phyloP scores from a whole-genome alignment of 176 grass and related monocot species.

The Oryza australiensis region DNA sequence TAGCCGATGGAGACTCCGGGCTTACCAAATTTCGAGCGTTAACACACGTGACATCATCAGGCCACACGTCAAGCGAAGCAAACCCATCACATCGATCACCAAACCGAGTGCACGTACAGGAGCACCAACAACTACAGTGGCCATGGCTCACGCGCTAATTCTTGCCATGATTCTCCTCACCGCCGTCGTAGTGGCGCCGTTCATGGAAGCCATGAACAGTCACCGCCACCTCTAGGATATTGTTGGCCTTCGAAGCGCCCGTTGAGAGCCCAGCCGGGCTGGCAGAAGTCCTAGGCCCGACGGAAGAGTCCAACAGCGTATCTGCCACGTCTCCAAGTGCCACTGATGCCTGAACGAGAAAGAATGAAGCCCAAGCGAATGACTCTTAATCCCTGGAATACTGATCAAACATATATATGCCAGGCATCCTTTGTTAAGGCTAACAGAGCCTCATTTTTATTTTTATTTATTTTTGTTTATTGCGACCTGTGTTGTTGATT shows the following conservation, averaged over 20 bases:
- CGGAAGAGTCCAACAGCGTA: not conserved
- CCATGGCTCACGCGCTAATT: slow-evolving; percentile 11
- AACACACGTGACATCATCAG: no score
- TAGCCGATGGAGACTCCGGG: no score
- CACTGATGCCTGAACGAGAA: not conserved
- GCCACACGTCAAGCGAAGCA: no score
- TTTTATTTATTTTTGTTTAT: not conserved
- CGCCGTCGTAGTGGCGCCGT: slow-evolving; percentile 8
- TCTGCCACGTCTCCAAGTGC: not conserved
- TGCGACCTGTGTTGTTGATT: not conserved
- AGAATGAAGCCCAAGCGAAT: not conserved
- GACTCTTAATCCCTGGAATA: not conserved
- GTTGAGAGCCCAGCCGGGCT: not conserved
- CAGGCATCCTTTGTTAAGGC: not conserved
- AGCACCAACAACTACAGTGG: not conserved
- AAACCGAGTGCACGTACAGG: not conserved
- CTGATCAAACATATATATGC: not conserved
- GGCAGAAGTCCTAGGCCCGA: not conserved
- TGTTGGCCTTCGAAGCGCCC: not conserved
- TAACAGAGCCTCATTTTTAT: not conserved
- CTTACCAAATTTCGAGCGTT: no score
- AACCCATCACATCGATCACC: not conserved
- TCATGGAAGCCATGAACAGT: not conserved
- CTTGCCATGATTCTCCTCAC: slow-evolving; percentile 27
- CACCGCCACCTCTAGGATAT: not conserved